Conservation (phyloP, 176 grass and related monocot species). For the Rhynchospora tenuis region DNA sequence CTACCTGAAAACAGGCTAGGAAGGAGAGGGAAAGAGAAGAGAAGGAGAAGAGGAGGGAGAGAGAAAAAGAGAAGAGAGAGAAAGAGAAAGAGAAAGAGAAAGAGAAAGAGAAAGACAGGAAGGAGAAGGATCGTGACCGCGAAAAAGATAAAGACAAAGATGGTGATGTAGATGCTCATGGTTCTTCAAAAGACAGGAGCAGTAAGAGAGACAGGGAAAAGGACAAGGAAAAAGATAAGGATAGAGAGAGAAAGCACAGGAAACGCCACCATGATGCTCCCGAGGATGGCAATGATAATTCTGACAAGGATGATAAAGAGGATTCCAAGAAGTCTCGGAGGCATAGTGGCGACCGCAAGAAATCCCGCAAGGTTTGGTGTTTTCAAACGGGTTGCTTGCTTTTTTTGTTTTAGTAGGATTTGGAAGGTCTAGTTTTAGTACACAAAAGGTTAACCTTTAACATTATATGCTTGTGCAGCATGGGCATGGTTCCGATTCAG, state of each 20-base stretch:
- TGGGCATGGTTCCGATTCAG: conserved; percentile 70
- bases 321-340: conserved; percentile 72
- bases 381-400: conserved; percentile 27
- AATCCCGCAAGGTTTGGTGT: conserved; percentile 81
- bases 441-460: not conserved
- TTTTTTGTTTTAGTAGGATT: conserved; percentile 9
- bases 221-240: conserved; percentile 78
- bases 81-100: conserved; percentile 81
- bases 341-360: conserved; percentile 78
- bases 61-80: conserved; percentile 79
- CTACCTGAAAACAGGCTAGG: conserved; percentile 33
- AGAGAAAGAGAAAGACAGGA: conserved; percentile 66
- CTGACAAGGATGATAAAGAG: conserved; percentile 77
- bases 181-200: conserved; percentile 30
- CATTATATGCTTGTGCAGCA: conserved; percentile 42
- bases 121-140: conserved; percentile 60
- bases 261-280: conserved; percentile 66
- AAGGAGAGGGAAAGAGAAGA: conserved; percentile 65
- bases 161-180: conserved; percentile 52
- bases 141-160: conserved; percentile 86
- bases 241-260: conserved; percentile 96
- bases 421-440: not conserved
- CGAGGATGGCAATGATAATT: conserved; percentile 46
- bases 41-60: conserved; percentile 79
- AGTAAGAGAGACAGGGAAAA: conserved; percentile 38